Evolutionary conservation across 192 early-diverging fungal species (phyloP).

Genomic region (Podochytrium sp.): DNA sequence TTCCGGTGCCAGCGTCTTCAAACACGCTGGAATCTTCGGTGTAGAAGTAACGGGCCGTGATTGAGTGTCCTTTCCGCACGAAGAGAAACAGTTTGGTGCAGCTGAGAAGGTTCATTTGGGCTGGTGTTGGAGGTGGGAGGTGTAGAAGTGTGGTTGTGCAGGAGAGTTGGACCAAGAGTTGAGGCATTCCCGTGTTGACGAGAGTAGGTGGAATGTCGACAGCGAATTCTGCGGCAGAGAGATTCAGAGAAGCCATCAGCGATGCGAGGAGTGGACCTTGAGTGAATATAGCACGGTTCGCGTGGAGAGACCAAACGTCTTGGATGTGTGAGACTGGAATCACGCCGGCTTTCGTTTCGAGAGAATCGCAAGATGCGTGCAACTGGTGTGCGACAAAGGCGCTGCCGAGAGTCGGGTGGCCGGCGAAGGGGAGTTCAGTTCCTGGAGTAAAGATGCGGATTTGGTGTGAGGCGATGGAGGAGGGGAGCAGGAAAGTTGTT

Average conservation of each 20-base stretch:
- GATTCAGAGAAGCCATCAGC: background rate
- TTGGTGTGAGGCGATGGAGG: background rate
- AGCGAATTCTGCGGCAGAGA: background rate
- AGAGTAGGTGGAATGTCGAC: background rate
- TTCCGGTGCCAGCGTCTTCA: slow-evolving; percentile 40
- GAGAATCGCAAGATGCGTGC: slow-evolving; percentile 18
- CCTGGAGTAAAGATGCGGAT: slow-evolving; percentile 39
- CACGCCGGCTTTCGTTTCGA: slow-evolving; percentile 35
- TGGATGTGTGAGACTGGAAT: slow-evolving; percentile 11
- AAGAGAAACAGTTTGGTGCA: slow-evolving; percentile 4
- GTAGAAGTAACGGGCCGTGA: slow-evolving; percentile 40
- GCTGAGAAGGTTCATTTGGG: background rate
- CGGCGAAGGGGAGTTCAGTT: slow-evolving; percentile 38
- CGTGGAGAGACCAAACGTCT: slow-evolving; percentile 17
- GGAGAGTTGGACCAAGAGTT: slow-evolving; percentile 27
- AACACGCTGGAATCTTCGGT: slow-evolving; percentile 16
- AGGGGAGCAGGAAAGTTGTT: slow-evolving; percentile 29
- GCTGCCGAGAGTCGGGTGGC: slow-evolving; percentile 35
- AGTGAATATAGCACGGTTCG: background rate
- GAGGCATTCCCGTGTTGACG: slow-evolving; percentile 29
- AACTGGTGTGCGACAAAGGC: slow-evolving; percentile 14
- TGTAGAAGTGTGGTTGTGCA: slow-evolving; percentile 8
- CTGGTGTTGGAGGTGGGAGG: background rate
- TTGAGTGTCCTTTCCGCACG: background rate
- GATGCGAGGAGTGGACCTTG: background rate